Evolutionary conservation across 176 grass and related monocot genomes (phyloP).

Genomic region (Avena atlantica): DNA sequence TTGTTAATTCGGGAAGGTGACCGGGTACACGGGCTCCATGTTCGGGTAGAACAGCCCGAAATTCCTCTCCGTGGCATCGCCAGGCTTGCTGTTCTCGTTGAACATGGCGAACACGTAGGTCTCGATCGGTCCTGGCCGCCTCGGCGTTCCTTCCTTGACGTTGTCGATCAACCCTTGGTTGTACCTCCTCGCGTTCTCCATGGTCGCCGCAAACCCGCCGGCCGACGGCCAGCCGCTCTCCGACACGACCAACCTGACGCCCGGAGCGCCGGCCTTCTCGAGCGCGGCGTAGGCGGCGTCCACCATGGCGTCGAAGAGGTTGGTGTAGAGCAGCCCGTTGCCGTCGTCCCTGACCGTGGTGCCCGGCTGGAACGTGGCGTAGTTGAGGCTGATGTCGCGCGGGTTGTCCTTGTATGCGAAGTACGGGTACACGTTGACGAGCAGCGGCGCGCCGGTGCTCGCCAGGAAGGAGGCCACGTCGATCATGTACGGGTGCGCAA

Average conservation of each 20-base stretch:
- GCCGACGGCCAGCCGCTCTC: slow-evolving; percentile 75
- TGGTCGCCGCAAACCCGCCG: slow-evolving; percentile 15
- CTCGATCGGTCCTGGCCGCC: slow-evolving; percentile 48
- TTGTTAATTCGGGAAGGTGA: slow-evolving; percentile 43
- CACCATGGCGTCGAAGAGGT: slow-evolving; percentile 67
- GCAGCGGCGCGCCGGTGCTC: slow-evolving; percentile 41
- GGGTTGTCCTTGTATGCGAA: slow-evolving; percentile 42
- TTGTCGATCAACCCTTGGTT: slow-evolving; percentile 61
- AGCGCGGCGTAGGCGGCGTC: slow-evolving; percentile 63
- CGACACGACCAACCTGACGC: slow-evolving; percentile 53
- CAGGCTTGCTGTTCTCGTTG: slow-evolving; percentile 66
- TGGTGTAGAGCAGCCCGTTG: slow-evolving; percentile 50
- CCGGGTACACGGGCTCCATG: slow-evolving; percentile 54
- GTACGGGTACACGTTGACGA: slow-evolving; percentile 38
- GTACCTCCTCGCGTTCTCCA: slow-evolving; percentile 52
- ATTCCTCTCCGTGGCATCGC: slow-evolving; percentile 43
- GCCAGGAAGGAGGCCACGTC: slow-evolving; percentile 47
- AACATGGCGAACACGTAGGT: slow-evolving; percentile 79
- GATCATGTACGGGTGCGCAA: background rate
- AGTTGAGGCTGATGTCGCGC: background rate
- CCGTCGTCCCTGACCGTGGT: slow-evolving; percentile 22
- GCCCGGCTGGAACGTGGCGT: slow-evolving; percentile 52
- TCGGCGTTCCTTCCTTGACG: slow-evolving; percentile 53
- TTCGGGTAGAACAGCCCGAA: slow-evolving; percentile 64
- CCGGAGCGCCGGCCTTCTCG: slow-evolving; percentile 45